Percentiles rank a stretch among this genome's conserved stretches.
Evolutionary conservation across 192 early-diverging fungal species (phyloP).

Genomic region (Podila epigama): DNA sequence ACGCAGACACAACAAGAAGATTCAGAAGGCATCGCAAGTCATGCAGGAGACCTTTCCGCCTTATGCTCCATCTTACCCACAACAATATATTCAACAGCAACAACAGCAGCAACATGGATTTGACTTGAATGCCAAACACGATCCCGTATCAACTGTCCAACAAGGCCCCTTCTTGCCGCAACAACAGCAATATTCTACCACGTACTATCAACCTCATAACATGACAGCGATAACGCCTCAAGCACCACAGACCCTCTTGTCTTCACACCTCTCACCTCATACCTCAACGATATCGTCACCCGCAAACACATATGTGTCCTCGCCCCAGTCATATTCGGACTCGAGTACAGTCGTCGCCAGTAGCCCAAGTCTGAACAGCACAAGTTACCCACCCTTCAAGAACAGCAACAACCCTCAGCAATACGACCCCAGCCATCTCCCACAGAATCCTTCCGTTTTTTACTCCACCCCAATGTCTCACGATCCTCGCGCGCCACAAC

Average conservation of each 20-base stretch:
- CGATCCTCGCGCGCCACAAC: background rate
- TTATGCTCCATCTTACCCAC: background rate
- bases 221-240: background rate
- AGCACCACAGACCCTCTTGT: background rate
- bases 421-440: background rate
- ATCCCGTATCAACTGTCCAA: background rate
- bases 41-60: background rate
- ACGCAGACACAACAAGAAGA: background rate
- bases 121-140: too few species aligned
- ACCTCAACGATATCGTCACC: background rate
- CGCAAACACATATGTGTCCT: background rate
- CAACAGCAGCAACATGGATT: too few species aligned
- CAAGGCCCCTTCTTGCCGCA: background rate
- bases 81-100: background rate
- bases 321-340: background rate
- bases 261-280: background rate
- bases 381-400: background rate
- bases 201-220: background rate
- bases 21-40: background rate
- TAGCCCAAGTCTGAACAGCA: too few species aligned
- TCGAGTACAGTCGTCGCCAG: background rate
- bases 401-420: background rate
- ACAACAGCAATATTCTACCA: background rate
- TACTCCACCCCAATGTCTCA: too few species aligned
- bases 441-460: too few species aligned